These are phyloP conservation scores for Ramaria rubella DNA, from an alignment of 768 basidiomycete genomes.

Conservation along the genomic window DNA sequence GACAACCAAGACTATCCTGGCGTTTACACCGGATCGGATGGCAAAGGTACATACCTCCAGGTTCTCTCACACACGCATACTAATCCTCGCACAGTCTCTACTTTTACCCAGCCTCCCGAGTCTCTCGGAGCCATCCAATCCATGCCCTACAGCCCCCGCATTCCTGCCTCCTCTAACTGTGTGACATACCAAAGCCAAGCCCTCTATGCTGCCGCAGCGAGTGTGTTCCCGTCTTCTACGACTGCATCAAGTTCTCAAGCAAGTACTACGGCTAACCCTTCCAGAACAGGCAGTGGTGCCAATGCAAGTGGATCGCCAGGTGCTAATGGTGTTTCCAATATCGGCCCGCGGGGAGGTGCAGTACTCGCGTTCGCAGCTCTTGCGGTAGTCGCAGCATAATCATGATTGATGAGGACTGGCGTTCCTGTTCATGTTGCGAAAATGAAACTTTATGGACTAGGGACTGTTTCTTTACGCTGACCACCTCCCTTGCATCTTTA, in stretches of 20 bases:
- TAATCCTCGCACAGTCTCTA: conserved; percentile 20
- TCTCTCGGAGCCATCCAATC: conserved; percentile 37
- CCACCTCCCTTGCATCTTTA: background rate
- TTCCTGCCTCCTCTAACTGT: conserved; percentile 41
- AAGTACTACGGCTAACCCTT: too few relatives aligned
- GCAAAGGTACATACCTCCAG: conserved; percentile 21
- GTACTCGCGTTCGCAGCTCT: background rate
- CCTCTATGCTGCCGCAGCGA: conserved; percentile 25
- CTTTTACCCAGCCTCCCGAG: conserved; percentile 44
- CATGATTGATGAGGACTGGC: too few relatives aligned
- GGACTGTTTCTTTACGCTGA: too few relatives aligned
- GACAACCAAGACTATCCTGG: conserved; percentile 62
- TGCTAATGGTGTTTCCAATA: background rate
- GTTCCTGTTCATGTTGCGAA: too few relatives aligned
- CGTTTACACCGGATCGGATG: conserved; percentile 33
- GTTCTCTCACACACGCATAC: background rate
- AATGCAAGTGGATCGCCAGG: background rate
- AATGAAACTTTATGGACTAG: too few relatives aligned
- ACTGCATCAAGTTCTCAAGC: background rate
- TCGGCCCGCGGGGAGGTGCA: background rate
- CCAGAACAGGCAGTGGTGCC: too few relatives aligned
- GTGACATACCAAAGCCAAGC: conserved; percentile 29
- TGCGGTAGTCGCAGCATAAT: background rate
- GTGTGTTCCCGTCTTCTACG: background rate
- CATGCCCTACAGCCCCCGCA: conserved; percentile 36